These are phyloP conservation scores for Fusarium tricinctum DNA, from an alignment of 2,329 filamentous ascomycete genomes.

Conservation along the genomic window DNA sequence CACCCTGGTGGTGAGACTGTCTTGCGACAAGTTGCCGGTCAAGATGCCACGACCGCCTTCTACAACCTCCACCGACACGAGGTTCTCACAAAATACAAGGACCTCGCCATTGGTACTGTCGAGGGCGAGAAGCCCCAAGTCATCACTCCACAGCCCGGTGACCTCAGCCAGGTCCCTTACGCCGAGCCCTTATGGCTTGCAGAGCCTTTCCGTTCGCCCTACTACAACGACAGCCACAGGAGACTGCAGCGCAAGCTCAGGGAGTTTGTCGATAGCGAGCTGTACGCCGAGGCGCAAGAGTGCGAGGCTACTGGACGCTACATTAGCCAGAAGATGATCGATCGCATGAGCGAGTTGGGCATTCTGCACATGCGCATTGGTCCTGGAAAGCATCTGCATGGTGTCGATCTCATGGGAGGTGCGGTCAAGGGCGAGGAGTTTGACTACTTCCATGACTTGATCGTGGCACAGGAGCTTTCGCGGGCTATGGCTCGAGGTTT, in stretches of 20 bases:
- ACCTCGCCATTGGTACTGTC: slow-evolving; percentile 81
- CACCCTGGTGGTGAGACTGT: slow-evolving; percentile 88
- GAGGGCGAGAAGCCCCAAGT: slow-evolving; percentile 81
- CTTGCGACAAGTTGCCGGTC: slow-evolving; percentile 82
- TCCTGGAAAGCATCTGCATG: slow-evolving; percentile 84
- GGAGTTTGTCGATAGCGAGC: slow-evolving; percentile 78
- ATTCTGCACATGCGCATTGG: slow-evolving; percentile 86
- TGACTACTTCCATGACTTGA: slow-evolving; percentile 88
- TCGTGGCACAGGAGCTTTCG: slow-evolving; percentile 79
- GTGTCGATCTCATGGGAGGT: slow-evolving; percentile 75
- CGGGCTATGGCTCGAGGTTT: slow-evolving; percentile 82
- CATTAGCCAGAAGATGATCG: slow-evolving; percentile 79
- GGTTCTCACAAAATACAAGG: slow-evolving; percentile 83
- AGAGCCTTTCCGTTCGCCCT: slow-evolving; percentile 81
- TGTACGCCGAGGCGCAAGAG: slow-evolving; percentile 80
- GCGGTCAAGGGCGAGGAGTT: slow-evolving; percentile 83
- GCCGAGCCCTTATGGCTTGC: slow-evolving; percentile 87
- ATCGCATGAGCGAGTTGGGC: slow-evolving; percentile 80
- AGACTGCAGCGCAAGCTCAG: slow-evolving; percentile 77
- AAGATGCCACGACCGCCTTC: slow-evolving; percentile 85
- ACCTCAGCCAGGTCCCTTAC: slow-evolving; percentile 83
- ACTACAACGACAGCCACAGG: slow-evolving; percentile 82
- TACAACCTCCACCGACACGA: slow-evolving; percentile 95
- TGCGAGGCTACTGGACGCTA: slow-evolving; percentile 81
- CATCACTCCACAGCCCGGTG: slow-evolving; percentile 76